Base-by-base conservation (phyloP, 2,329 filamentous ascomycete genomes). In the Alternaria ethzedia region DNA sequence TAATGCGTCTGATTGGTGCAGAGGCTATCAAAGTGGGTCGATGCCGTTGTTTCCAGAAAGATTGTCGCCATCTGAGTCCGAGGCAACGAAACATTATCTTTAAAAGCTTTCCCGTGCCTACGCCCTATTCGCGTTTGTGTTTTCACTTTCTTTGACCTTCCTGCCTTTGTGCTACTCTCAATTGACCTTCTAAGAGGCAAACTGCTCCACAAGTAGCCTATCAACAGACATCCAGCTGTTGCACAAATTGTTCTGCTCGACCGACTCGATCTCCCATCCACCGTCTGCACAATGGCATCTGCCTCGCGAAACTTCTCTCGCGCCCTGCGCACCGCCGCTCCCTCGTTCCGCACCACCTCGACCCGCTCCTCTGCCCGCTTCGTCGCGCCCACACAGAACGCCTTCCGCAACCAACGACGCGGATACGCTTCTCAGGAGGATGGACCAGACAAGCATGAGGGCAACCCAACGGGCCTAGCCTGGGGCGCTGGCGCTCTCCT, bases 371-470 rank as follows among this genome's bases (percentile, higher is more conserved):
- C 65, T 44, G 78, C 78, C 32, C 84, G 87, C 69, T 86, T 92
- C 79, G 82, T 84, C 70, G 84, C 86, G 49, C 85, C 86, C 87
- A 63, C 69, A 58, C 88, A 90, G 71, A 87, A 91, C 74, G 86
- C 88, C 71, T 90, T 94, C 85, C 91, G 91, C 80, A 88, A 90
- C 78, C 86, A 90, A 75, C 92, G 93, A 70, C 92, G 93, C 71
- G 90, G 89, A 82, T 97, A 96, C 83, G 90, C 94, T 47, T 73
- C 75, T 3, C 67, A 68, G 91, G 91, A 75, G 46, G 63, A 70
- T 89, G 90, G 56, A 5, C 51, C 67, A 20, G 77, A 79, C 52
- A 78, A 78, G 59, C 75, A 74, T 44, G 59, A 89, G 89, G 81
- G 82, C 88, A 70, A 80, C 75, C 57, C 82, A 84, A 72, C 84